These are phyloP conservation scores for Penstemon eatonii DNA, from an alignment of 257 asterid species.

Conservation along the genomic window DNA sequence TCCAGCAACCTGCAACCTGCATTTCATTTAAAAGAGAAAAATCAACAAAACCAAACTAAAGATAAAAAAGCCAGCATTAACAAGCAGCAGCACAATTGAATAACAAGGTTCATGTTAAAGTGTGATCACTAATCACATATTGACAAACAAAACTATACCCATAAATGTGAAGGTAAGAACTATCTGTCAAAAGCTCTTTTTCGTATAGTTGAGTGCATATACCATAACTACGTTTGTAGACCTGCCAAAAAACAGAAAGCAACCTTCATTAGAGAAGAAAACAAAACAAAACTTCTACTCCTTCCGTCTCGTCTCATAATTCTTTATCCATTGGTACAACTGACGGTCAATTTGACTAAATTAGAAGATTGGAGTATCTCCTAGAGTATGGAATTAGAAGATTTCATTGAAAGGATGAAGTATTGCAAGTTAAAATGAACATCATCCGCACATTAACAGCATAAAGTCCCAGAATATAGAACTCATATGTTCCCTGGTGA, in stretches of 20 bases:
- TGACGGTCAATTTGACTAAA: too few relatives aligned
- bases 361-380: too few relatives aligned
- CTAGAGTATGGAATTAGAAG: too few relatives aligned
- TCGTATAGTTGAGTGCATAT: conserved; percentile 85
- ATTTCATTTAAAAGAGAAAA: conserved; percentile 9
- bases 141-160: conserved; percentile 47
- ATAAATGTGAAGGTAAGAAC: conserved; percentile 78
- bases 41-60: conserved; percentile 14
- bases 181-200: conserved; percentile 87
- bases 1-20: conserved; percentile 80
- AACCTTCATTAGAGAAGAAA: conserved; percentile 5
- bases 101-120: neutral
- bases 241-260: conserved; percentile 48
- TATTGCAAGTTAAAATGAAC: too few relatives aligned
- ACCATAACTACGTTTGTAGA: conserved; percentile 86
- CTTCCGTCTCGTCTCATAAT: neutral
- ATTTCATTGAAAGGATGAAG: neutral
- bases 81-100: conserved; percentile 14
- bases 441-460: too few relatives aligned
- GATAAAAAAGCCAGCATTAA: neutral
- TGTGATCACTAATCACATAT: conserved; percentile 9
- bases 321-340: too few relatives aligned
- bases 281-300: neutral
- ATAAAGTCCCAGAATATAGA: too few relatives aligned
- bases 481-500: too few relatives aligned